Evolutionary conservation across 371 early-diverging fungal genomes (phyloP).

Genomic region (Mortierella sp.): DNA sequence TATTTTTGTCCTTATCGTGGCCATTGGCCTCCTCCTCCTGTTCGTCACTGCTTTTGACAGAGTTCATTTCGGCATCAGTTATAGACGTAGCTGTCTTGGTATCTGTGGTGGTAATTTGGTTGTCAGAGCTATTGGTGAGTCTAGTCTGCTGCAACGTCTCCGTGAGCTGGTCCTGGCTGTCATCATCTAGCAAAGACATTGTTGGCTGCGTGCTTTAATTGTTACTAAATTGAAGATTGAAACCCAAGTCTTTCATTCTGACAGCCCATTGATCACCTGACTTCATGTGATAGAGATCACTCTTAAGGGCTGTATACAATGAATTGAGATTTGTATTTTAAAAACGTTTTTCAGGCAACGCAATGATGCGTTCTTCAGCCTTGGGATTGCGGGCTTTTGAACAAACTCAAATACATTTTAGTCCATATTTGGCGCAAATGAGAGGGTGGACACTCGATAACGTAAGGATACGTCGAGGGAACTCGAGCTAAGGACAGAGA

Average conservation of each 20-base stretch:
- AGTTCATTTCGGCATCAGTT: background rate
- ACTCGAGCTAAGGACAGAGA: too few relatives aligned
- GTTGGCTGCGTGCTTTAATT: background rate
- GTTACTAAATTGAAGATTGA: background rate
- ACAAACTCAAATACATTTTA: background rate
- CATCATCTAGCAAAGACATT: slow-evolving; percentile 28
- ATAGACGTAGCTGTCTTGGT: background rate
- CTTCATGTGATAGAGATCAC: too few relatives aligned
- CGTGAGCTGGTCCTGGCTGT: slow-evolving; percentile 14
- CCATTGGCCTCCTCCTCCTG: background rate
- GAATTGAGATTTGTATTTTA: too few relatives aligned
- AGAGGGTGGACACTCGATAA: background rate
- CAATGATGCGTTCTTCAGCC: too few relatives aligned
- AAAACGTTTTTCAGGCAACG: too few relatives aligned
- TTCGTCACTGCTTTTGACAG: background rate
- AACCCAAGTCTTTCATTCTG: too few relatives aligned
- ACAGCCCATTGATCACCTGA: too few relatives aligned
- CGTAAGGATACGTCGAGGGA: background rate
- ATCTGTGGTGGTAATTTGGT: background rate
- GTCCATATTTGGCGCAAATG: slow-evolving; percentile 1
- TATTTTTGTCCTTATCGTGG: slow-evolving; percentile 2
- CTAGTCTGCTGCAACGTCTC: slow-evolving; percentile 1
- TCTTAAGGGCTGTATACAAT: too few relatives aligned
- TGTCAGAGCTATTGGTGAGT: background rate
- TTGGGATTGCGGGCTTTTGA: too few relatives aligned